Percentiles rank a stretch among this genome's conserved stretches.
Evolutionary conservation across 441 rosid species (phyloP).

Genomic region (Euphorbia celastroides): DNA sequence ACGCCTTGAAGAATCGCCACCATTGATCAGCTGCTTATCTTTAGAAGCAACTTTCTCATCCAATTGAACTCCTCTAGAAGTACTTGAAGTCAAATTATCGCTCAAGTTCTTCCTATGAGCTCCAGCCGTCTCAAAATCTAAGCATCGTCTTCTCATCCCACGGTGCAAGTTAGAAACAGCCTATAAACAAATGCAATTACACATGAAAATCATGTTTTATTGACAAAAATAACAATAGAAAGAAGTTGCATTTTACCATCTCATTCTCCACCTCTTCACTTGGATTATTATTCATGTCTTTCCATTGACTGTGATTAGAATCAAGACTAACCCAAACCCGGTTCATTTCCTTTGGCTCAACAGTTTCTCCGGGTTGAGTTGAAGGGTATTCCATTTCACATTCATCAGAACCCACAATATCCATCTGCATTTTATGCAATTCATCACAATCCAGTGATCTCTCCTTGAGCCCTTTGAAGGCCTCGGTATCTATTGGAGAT

Average conservation of each 20-base stretch:
- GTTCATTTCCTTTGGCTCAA: constrained; percentile 25
- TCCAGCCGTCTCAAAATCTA: constrained; percentile 79
- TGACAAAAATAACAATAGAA: neutral
- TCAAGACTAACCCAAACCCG: constrained; percentile 15
- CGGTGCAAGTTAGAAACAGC: constrained; percentile 63
- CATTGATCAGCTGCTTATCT: constrained; percentile 30
- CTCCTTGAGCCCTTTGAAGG: constrained; percentile 51
- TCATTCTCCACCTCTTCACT: constrained; percentile 28
- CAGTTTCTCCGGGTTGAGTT: constrained; percentile 33
- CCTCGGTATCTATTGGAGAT: constrained; percentile 57
- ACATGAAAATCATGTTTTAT: constrained; percentile 1
- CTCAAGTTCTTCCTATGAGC: constrained; percentile 43
- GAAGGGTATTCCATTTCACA: constrained; percentile 26
- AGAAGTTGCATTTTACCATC: too few species aligned
- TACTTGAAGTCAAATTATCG: constrained; percentile 28
- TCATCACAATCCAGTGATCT: constrained; percentile 41
- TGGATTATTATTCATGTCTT: constrained; percentile 19
- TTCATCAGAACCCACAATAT: constrained; percentile 21
- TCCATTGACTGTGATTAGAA: constrained; percentile 12
- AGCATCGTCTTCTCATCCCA: constrained; percentile 89
- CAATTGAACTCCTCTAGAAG: constrained; percentile 23
- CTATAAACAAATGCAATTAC: constrained; percentile 31
- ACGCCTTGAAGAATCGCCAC: constrained; percentile 45
- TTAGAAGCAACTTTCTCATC: constrained; percentile 26
- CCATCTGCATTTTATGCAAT: constrained; percentile 19